phyloP scores from a whole-genome alignment of 768 basidiomycete genomes.

The Tricholoma hemisulphureum region DNA sequence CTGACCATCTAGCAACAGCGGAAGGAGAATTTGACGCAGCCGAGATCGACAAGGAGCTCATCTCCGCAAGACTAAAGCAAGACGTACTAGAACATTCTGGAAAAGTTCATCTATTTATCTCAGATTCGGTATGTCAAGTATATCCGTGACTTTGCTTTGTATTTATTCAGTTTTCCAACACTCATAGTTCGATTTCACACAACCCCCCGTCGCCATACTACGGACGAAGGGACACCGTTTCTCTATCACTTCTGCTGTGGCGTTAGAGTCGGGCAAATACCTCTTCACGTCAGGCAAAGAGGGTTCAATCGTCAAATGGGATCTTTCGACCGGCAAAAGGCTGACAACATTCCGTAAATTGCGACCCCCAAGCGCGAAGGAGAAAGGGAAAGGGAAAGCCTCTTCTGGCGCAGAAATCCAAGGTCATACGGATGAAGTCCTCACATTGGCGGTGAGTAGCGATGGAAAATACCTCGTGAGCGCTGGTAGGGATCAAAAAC shows the following conservation, averaged over 20 bases:
- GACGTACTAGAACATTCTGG: slow-evolving; percentile 91
- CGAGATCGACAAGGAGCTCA: slow-evolving; percentile 91
- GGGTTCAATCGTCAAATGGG: slow-evolving; percentile 86
- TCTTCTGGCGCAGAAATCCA: slow-evolving; percentile 39
- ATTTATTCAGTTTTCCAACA: not conserved
- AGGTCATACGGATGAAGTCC: slow-evolving; percentile 87
- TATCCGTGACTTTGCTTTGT: not conserved
- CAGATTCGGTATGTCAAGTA: slow-evolving; percentile 55
- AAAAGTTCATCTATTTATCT: slow-evolving; percentile 80
- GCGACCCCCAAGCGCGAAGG: slow-evolving; percentile 39
- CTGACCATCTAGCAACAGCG: slow-evolving; percentile 35
- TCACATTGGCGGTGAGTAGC: slow-evolving; percentile 77
- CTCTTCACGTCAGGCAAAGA: slow-evolving; percentile 93
- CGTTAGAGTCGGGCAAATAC: slow-evolving; percentile 66
- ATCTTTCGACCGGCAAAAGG: slow-evolving; percentile 63
- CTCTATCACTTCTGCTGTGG: slow-evolving; percentile 78
- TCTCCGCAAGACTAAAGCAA: slow-evolving; percentile 85
- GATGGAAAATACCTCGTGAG: slow-evolving; percentile 87
- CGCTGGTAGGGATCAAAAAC: slow-evolving; percentile 77
- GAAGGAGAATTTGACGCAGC: slow-evolving; percentile 95
- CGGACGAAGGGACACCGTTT: slow-evolving; percentile 73
- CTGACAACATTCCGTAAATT: slow-evolving; percentile 59
- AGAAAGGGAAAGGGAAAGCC: slow-evolving; percentile 59
- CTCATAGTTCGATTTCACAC: slow-evolving; percentile 58
- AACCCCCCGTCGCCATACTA: slow-evolving; percentile 47